Base-by-base conservation (phyloP, 768 basidiomycete species). In the Hygrophorus russula region DNA sequence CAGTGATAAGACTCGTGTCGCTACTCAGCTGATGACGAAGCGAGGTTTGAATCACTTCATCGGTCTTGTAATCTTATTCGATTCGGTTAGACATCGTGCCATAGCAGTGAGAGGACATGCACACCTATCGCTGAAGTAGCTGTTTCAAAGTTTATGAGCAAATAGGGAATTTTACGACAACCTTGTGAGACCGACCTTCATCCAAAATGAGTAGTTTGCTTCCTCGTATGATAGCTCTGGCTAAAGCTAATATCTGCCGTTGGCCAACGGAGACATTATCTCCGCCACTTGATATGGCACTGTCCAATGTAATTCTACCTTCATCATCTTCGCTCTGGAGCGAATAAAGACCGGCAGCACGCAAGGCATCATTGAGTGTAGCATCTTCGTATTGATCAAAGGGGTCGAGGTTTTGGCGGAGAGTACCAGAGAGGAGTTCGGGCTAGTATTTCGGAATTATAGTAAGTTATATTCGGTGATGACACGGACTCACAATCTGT, bases 191-290 rank as follows among this genome's bases (percentile, higher is more conserved):
- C 50, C 59, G 60, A 58, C 77, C 78, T 59, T 80, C 79, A 54
- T 78, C 78, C 31, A 81, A 59, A 34, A 82, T 73, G 37, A 82
- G 68, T 27, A 82, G 63, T 36, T 74, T 69, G 59, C 72, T 79
- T 35, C 70, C 67, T 27, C 75, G 65, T 9, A 80, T 61, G 47
- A 80, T 68, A 2, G 80, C 80, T 29, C 80, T 64, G 4, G 79
- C 78, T 55, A 82, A 66, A 7, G 78, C 78, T 37, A 82, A 68
- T 37, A 82, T 69, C 51, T 88, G 85, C 8, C 83, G 59, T 53
- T 88, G 83, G 17, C 86, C 86, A 34, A 82, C 78, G 1, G 80
- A 82, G 49, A 88, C 74, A 55, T 88, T 88, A 14, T 68, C 58
- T 5, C 85, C 85, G 4, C 80, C 81, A 3, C 63, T 64, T 7